A percentile compares a stretch with the other conserved stretches of the same genome.
Evolutionary conservation across 2,329 filamentous ascomycete species (phyloP).

Genomic region (Arthrobotrys megalospora): DNA sequence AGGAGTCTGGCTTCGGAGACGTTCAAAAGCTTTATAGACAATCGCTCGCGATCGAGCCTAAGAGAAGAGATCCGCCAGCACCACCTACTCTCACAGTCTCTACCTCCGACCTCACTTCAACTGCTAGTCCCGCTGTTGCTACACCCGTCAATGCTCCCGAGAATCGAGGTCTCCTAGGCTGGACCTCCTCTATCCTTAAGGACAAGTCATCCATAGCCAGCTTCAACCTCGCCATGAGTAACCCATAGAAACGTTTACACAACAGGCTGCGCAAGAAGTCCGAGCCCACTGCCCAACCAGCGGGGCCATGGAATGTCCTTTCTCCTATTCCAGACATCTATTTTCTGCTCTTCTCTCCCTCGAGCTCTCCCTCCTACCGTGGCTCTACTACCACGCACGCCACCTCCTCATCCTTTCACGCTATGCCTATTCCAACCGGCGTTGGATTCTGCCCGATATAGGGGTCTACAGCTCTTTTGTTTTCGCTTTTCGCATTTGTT

Average conservation of each 20-base stretch:
- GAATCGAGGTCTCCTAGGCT: conserved; percentile 72
- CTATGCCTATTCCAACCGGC: conserved; percentile 28
- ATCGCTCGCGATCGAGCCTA: conserved; percentile 85
- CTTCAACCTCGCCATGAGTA: conserved; percentile 59
- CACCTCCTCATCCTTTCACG: conserved; percentile 7
- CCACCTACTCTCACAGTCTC: conserved; percentile 63
- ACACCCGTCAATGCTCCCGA: conserved; percentile 67
- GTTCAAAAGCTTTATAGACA: conserved; percentile 83
- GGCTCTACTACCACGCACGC: background rate
- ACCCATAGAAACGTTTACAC: conserved; percentile 54
- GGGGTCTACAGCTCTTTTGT: background rate
- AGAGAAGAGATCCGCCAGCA: conserved; percentile 70
- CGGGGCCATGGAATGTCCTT: background rate
- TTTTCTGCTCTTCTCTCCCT: background rate
- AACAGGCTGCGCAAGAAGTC: conserved; percentile 20
- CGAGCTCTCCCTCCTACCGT: background rate
- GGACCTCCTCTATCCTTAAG: conserved; percentile 70
- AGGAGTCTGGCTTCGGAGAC: conserved; percentile 71
- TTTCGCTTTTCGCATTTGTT: conserved; percentile 23
- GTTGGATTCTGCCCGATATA: conserved; percentile 31
- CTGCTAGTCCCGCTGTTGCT: conserved; percentile 46
- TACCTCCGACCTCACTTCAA: conserved; percentile 38
- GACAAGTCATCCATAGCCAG: conserved; percentile 66
- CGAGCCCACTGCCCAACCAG: background rate
- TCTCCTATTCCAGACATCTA: conserved; percentile 8